These are phyloP conservation scores for Amniculicola lignicola DNA, from an alignment of 495 filamentous ascomycete genomes.

Conservation along the genomic window DNA sequence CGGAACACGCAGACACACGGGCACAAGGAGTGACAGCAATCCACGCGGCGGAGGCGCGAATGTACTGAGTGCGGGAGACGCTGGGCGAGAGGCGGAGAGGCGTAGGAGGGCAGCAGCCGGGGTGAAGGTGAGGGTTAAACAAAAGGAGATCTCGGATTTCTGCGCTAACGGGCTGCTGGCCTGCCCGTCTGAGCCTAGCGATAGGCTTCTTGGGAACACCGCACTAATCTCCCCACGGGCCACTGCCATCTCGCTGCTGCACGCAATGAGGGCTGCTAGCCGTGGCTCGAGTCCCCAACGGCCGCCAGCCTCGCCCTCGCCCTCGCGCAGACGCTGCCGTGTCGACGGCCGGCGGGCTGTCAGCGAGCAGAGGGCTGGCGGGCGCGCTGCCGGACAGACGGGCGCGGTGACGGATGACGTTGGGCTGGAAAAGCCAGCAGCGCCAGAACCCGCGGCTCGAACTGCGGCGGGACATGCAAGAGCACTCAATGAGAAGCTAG, in stretches of 20 bases:
- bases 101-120: constrained; percentile 15
- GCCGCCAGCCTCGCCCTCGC: background rate
- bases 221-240: constrained; percentile 31
- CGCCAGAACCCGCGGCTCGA: too few relatives aligned
- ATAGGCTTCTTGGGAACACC: too few relatives aligned
- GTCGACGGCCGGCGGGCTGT: background rate
- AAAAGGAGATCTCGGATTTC: constrained; percentile 1
- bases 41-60: constrained; percentile 13
- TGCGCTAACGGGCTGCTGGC: too few relatives aligned
- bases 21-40: constrained; percentile 22
- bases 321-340: background rate
- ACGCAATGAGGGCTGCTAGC: constrained; percentile 30
- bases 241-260: constrained; percentile 19
- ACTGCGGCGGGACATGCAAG: too few relatives aligned
- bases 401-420: constrained; percentile 16
- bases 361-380: background rate
- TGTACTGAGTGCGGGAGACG: constrained; percentile 19
- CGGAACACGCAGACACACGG: background rate
- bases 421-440: constrained; percentile 1
- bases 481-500: too few relatives aligned
- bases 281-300: constrained; percentile 2
- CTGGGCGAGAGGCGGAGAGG: constrained; percentile 1
- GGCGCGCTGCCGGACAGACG: constrained; percentile 8
- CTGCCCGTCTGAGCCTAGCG: too few relatives aligned
- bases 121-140: constrained; percentile 2